Base-by-base conservation (phyloP, 805 yeast species). In the Saccharomycopsis sp. region DNA sequence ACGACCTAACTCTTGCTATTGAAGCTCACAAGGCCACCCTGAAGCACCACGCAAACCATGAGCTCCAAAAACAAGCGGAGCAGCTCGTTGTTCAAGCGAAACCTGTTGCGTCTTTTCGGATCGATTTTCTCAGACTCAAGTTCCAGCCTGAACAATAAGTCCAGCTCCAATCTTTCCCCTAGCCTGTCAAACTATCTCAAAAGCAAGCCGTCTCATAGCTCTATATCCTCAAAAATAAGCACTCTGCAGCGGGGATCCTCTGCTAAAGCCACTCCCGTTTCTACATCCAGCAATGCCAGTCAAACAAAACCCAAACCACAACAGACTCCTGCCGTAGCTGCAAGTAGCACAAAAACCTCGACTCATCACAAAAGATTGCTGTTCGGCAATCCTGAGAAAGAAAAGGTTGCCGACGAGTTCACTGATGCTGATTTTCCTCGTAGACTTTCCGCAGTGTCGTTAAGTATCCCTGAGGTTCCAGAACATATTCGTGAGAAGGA, bases 21-120 rank as follows among this genome's bases (percentile, higher is more conserved):
- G n/a, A n/a, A n/a, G n/a, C n/a, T n/a, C n/a, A n/a, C n/a, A n/a
- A n/a, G n/a, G n/a, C n/a, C n/a, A n/a, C n/a, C n/a, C n/a, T n/a
- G n/a, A n/a, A n/a, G n/a, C 37, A 29, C 12, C 37, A 44, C 21
- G 12, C 18, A 4, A 4, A 44, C 12, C 7, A 44, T 44, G 48
- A 44, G 48, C 21, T 44, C 48, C 23, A 54, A 56, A 46, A 52
- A 52, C 18, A 56, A 56, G 56, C 24, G 56, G 9, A 56, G 34
- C 37, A 52, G 54, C 24, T 57, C 57, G 34, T 14, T 58, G 14
- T 60, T 60, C 24, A 60, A 60, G 24, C 37, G 60, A 16, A 54
- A 51, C 50, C 57, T 61, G 14, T 24, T 59, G 15, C 46, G 58
- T 24, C 24, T 60, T 8, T 57, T 60, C 52, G 58, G 62, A 7